Conservation (phyloP, 179 eudicot species). For the Dionaea muscipula region DNA sequence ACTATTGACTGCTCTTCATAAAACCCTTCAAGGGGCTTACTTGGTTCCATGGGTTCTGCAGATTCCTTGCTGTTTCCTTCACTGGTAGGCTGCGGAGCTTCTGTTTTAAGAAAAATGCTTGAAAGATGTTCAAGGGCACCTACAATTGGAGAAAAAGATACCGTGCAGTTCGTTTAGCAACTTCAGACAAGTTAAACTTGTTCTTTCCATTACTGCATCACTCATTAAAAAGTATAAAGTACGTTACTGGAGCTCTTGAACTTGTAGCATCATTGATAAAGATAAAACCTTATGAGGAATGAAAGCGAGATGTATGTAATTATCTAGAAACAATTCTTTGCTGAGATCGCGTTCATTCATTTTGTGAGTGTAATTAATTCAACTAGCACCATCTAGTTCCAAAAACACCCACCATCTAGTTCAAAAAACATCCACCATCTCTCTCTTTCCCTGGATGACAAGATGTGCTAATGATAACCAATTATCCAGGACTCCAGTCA, state of each 20-base stretch:
- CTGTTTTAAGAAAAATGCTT: constrained; percentile 31
- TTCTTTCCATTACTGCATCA: neutral
- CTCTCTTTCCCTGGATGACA: neutral
- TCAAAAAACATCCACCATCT: neutral
- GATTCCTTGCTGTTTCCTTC: constrained; percentile 24
- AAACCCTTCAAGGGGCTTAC: constrained; percentile 48
- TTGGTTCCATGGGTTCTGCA: constrained; percentile 19
- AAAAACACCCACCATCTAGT: neutral
- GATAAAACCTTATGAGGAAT: no score
- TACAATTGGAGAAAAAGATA: constrained; percentile 10
- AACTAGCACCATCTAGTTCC: no score
- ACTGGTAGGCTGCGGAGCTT: constrained; percentile 19
- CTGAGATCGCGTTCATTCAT: no score
- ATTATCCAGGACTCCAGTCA: neutral
- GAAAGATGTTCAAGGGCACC: constrained; percentile 54
- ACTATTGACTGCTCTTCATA: constrained; percentile 51
- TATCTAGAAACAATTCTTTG: no score
- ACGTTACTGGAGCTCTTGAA: no score
- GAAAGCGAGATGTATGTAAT: no score
- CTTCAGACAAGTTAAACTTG: neutral
- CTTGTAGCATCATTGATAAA: no score
- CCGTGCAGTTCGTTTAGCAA: neutral
- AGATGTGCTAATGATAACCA: neutral
- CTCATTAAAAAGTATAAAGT: no score
- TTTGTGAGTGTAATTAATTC: no score